These are phyloP conservation scores for Posidonia australis DNA, from an alignment of 106 monocot genomes.

Conservation along the genomic window DNA sequence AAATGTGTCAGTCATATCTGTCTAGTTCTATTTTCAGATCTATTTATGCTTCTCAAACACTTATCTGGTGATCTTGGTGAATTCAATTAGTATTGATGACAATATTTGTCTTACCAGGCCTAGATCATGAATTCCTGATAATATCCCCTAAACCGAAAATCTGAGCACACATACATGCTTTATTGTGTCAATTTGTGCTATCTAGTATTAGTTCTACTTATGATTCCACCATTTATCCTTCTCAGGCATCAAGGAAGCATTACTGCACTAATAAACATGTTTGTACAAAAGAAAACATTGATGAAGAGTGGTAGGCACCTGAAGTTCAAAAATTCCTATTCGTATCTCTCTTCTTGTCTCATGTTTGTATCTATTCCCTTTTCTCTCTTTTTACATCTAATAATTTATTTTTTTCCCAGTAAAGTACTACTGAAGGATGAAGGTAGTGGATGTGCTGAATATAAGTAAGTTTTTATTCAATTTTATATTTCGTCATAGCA, in stretches of 20 bases:
- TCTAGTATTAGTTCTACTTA: no score
- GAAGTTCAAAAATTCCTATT: background rate
- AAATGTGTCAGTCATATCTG: no score
- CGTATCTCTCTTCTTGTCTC: background rate
- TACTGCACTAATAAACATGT: conserved; percentile 78
- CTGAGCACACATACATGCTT: no score
- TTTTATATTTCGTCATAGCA: background rate
- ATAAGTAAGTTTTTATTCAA: conserved; percentile 49
- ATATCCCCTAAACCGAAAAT: background rate
- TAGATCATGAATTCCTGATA: background rate
- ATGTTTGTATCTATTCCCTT: background rate
- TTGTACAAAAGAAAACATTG: conserved; percentile 53
- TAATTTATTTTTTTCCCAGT: conserved; percentile 24
- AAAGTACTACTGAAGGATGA: conserved; percentile 68
- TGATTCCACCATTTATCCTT: conserved; percentile 5
- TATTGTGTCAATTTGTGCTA: no score
- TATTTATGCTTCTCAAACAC: no score
- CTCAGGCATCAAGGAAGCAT: conserved; percentile 88
- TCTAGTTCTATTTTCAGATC: no score
- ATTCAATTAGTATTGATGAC: no score
- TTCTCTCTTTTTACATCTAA: background rate
- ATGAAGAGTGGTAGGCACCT: conserved; percentile 72
- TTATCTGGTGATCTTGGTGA: no score
- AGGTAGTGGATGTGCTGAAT: conserved; percentile 51
- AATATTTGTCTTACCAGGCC: no score